Conservation (phyloP, 345 rosid genomes). For the thale cress (Arabidopsis thaliana) region TAIR10.1 NC_003076.8:6422501-6423000, state of each 20-base stretch:
- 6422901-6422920: neutral
- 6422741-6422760: too few species aligned
- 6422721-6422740: too few species aligned
- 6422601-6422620: too few species aligned
- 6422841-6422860: neutral
- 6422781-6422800: neutral
- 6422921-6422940: neutral
- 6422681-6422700: too few species aligned
- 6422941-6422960: neutral
- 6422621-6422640: too few species aligned
- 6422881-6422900: neutral
- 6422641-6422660: too few species aligned
- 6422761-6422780: neutral
- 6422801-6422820: constrained; percentile 9
- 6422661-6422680: too few species aligned
- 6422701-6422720: too few species aligned
- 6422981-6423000: neutral
- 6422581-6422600: too few species aligned
- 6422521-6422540: neutral
- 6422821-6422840: constrained; percentile 3
- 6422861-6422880: constrained; percentile 21
- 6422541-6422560: too few species aligned
- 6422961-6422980: neutral
- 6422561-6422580: too few species aligned
- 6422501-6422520: neutral